phyloP scores from a whole-genome alignment of 768 basidiomycete genomes.

The Lactifluus subvellereus region DNA sequence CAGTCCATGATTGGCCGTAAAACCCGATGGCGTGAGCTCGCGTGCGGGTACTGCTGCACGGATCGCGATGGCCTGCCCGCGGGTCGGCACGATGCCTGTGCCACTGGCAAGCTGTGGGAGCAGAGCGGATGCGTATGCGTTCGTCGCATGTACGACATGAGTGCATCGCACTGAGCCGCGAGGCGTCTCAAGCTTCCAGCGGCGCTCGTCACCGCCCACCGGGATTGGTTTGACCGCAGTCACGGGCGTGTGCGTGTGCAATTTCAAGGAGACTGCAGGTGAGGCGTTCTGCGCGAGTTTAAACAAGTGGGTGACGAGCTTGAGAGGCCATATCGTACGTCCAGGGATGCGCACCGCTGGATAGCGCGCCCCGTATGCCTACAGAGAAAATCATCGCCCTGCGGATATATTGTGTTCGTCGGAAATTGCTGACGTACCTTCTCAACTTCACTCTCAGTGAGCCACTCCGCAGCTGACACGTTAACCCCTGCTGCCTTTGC shows the following conservation, averaged over 20 bases:
- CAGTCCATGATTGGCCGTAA: constrained; percentile 40
- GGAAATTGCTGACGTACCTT: constrained; percentile 34
- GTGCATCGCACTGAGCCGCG: constrained; percentile 57
- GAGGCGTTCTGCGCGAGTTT: constrained; percentile 35
- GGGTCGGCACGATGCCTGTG: constrained; percentile 57
- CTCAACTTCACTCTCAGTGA: constrained; percentile 43
- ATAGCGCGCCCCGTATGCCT: constrained; percentile 44
- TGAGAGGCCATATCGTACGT: constrained; percentile 74
- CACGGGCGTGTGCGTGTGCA: constrained; percentile 75
- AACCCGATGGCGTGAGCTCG: constrained; percentile 36
- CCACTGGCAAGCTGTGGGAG: constrained; percentile 60
- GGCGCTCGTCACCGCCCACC: constrained; percentile 28
- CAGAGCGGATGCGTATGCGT: constrained; percentile 73
- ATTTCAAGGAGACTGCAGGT: constrained; percentile 37
- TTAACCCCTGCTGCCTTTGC: constrained; percentile 50
- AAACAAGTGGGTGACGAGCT: constrained; percentile 68
- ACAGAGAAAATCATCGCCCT: neutral
- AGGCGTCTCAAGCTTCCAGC: constrained; percentile 56
- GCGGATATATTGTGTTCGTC: neutral
- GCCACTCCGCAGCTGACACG: constrained; percentile 40
- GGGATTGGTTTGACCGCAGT: constrained; percentile 35
- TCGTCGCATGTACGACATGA: constrained; percentile 81
- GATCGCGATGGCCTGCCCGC: constrained; percentile 58
- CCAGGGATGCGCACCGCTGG: constrained; percentile 49
- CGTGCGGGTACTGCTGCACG: constrained; percentile 38